Conservation (phyloP, 176 grass and related monocot genomes). For the Musa itinerans region DNA sequence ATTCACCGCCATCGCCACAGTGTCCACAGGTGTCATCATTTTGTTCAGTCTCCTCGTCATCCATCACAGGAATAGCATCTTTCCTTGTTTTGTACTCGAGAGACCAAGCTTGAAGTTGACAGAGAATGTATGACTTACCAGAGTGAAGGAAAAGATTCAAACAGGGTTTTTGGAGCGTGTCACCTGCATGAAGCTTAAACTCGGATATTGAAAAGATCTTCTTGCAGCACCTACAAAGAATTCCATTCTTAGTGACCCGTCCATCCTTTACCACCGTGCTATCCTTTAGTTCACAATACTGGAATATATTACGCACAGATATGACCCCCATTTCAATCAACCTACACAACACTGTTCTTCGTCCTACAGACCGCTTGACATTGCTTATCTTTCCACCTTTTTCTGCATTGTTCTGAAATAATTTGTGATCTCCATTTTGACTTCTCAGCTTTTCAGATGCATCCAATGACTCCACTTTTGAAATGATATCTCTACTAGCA, state of each 20-base stretch:
- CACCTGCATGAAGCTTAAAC: conserved; percentile 59
- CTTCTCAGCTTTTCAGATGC: conserved; percentile 22
- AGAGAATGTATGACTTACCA: conserved; percentile 68
- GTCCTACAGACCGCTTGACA: conserved; percentile 25
- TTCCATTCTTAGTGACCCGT: conserved; percentile 47
- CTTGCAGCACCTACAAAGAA: conserved; percentile 64
- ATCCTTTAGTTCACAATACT: conserved; percentile 42
- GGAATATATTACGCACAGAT: conserved; percentile 37
- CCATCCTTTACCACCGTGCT: conserved; percentile 58
- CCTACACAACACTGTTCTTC: conserved; percentile 59
- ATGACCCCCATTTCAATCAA: conserved; percentile 64
- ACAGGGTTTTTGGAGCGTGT: conserved; percentile 29
- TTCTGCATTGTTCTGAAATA: conserved; percentile 28
- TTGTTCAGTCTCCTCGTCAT: conserved; percentile 34
- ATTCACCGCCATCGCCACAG: conserved; percentile 81
- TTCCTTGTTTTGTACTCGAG: conserved; percentile 55
- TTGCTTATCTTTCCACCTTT: conserved; percentile 26
- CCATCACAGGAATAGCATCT: conserved; percentile 38
- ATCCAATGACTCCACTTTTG: conserved; percentile 5
- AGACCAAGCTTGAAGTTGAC: conserved; percentile 80
- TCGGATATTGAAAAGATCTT: conserved; percentile 47
- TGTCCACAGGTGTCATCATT: conserved; percentile 70
- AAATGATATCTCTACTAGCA: conserved; percentile 21
- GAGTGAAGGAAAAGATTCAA: conserved; percentile 72
- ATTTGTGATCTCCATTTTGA: conserved; percentile 25